Percentiles rank a stretch among this genome's conserved stretches.
phyloP scores from a whole-genome alignment of 805 yeast genomes.

The Barnettozyma californica region DNA sequence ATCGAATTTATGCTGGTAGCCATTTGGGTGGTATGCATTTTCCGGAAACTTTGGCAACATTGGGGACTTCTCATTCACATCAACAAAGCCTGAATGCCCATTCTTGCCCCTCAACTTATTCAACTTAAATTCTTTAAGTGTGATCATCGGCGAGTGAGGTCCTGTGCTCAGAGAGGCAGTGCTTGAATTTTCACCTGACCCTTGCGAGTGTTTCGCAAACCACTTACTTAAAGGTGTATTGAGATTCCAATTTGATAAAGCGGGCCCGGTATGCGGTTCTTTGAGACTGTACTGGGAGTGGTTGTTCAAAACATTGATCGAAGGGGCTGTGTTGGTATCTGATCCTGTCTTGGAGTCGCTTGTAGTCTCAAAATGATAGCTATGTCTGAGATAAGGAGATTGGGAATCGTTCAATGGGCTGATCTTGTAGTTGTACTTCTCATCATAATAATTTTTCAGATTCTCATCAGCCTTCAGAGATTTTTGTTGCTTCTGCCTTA shows the following conservation, averaged over 20 bases:
- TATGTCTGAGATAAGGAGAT: constrained; percentile 9
- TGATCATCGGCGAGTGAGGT: constrained; percentile 21
- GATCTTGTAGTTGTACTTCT: constrained; percentile 21
- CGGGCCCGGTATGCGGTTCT: constrained; percentile 10
- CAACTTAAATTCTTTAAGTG: constrained; percentile 22
- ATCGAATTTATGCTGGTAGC: constrained; percentile 4
- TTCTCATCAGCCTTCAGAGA: constrained; percentile 6
- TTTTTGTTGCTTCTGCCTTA: constrained; percentile 10
- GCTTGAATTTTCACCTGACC: constrained; percentile 5
- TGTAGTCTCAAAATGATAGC: not conserved
- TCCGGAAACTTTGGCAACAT: constrained; percentile 23
- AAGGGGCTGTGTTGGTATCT: not conserved
- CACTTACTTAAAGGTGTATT: constrained; percentile 25
- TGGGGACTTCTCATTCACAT: constrained; percentile 17
- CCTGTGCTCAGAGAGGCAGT: constrained; percentile 21
- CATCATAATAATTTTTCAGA: constrained; percentile 19
- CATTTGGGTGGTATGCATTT: constrained; percentile 5
- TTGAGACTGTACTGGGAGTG: constrained; percentile 18
- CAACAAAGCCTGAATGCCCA: constrained; percentile 8
- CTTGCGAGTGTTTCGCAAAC: constrained; percentile 21
- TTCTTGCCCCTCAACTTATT: constrained; percentile 8
- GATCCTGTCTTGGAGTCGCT: not conserved
- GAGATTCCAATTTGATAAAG: constrained; percentile 19
- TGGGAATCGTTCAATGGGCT: constrained; percentile 6
- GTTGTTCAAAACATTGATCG: not conserved